These are phyloP conservation scores for Aspergillus sclerotialis DNA, from an alignment of 2,329 filamentous ascomycete species.

Conservation along the genomic window DNA sequence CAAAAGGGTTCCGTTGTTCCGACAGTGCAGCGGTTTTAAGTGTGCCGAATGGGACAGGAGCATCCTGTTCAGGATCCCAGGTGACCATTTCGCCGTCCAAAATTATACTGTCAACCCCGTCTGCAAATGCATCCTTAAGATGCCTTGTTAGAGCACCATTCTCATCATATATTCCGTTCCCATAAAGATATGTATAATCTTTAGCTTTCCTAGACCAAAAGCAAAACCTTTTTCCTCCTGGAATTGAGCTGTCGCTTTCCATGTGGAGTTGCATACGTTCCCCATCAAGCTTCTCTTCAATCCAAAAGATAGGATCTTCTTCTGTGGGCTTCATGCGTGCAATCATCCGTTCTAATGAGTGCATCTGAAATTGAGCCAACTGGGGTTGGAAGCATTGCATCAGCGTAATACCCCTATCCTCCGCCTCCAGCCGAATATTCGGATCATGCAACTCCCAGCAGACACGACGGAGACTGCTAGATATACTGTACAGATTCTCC, in stretches of 20 bases:
- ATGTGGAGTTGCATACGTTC: constrained; percentile 97
- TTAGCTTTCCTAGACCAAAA: constrained; percentile 98
- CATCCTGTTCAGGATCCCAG: constrained; percentile 82
- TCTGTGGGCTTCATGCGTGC: constrained; percentile 58
- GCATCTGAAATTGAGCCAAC: constrained; percentile 83
- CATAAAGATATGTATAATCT: constrained; percentile 93
- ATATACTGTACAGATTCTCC: constrained; percentile 76
- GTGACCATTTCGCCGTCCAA: constrained; percentile 98
- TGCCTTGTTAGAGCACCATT: constrained; percentile 74
- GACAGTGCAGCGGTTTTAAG: constrained; percentile 83
- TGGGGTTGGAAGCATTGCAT: constrained; percentile 98
- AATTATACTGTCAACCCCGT: constrained; percentile 76
- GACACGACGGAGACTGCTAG: constrained; percentile 79
- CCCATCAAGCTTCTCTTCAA: constrained; percentile 95
- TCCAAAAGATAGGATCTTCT: constrained; percentile 78
- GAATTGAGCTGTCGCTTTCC: constrained; percentile 59
- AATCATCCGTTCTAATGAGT: constrained; percentile 74
- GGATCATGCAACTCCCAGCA: constrained; percentile 90
- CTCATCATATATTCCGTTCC: constrained; percentile 65
- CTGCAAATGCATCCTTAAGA: constrained; percentile 67
- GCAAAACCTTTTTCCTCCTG: constrained; percentile 66
- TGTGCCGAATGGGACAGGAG: constrained; percentile 82
- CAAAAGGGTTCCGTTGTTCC: constrained; percentile 66
- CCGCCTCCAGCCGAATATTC: constrained; percentile 62
- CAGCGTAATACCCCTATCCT: constrained; percentile 66